phyloP scores from a whole-genome alignment of 306 rosid genomes.

The Abrus precatorius region DNA sequence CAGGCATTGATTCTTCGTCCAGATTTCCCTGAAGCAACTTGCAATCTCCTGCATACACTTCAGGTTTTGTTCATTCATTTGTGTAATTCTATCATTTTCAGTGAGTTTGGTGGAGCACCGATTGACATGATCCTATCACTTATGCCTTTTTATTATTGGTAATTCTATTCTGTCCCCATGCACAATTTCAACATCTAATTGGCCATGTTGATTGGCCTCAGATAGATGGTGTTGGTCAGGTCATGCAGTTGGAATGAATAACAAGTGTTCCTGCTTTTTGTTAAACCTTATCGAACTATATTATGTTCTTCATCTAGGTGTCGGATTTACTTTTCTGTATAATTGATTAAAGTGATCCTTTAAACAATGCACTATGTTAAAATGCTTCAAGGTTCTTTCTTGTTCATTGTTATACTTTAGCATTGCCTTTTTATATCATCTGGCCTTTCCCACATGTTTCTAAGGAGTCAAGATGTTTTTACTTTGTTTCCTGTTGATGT shows the following conservation, averaged over 20 bases:
- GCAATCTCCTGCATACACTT: constrained; percentile 96
- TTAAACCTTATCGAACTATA: neutral
- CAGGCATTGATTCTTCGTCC: constrained; percentile 86
- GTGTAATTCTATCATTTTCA: neutral
- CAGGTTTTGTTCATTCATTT: constrained; percentile 63
- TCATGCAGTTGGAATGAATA: constrained; percentile 13
- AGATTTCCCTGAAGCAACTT: constrained; percentile 98
- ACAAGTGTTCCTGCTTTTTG: neutral
- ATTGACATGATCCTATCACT: neutral
- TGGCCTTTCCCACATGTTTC: neutral
- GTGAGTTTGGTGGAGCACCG: constrained; percentile 9
- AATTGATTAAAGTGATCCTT: constrained; percentile 9
- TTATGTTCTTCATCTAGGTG: neutral
- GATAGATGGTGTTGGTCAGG: neutral
- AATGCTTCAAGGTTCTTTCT: constrained; percentile 1
- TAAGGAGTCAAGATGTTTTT: neutral
- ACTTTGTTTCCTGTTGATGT: neutral
- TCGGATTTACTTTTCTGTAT: constrained; percentile 7
- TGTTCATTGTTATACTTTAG: constrained; percentile 1
- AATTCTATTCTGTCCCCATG: constrained; percentile 13
- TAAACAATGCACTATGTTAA: neutral
- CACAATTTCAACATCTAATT: neutral
- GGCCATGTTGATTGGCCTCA: constrained; percentile 17
- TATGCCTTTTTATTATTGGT: constrained; percentile 24
- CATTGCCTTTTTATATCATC: constrained; percentile 19